These are phyloP conservation scores for Cadophora sp. DNA, from an alignment of 2,329 filamentous ascomycete species.

Conservation along the genomic window DNA sequence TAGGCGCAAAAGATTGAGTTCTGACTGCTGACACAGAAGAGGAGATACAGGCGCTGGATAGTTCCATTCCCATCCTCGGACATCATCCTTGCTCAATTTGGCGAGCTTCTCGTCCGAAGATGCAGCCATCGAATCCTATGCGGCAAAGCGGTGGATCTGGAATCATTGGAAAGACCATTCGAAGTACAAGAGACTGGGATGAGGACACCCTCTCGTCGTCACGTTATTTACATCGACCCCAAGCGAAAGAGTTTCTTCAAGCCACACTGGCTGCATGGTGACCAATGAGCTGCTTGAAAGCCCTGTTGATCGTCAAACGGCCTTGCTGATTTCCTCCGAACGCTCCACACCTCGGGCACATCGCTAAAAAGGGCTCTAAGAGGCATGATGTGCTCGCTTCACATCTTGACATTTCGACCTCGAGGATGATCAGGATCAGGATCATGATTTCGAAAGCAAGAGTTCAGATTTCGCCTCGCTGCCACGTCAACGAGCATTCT, in stretches of 20 bases:
- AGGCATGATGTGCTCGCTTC: constrained; percentile 8
- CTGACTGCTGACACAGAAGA: constrained; percentile 32
- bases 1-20: constrained; percentile 37
- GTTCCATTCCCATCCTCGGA: not conserved
- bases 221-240: constrained; percentile 40
- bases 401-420: not conserved
- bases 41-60: not conserved
- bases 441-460: not conserved
- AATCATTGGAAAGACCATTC: not conserved
- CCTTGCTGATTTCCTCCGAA: constrained; percentile 26
- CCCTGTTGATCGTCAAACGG: constrained; percentile 33
- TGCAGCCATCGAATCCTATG: not conserved
- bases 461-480: constrained; percentile 5
- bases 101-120: constrained; percentile 5
- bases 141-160: constrained; percentile 7
- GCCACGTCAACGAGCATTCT: constrained; percentile 19
- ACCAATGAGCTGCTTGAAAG: constrained; percentile 39
- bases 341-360: not conserved
- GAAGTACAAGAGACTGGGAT: constrained; percentile 26
- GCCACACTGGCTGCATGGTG: constrained; percentile 17
- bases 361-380: constrained; percentile 15
- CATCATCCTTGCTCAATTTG: not conserved
- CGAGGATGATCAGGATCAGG: not conserved
- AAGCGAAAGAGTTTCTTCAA: constrained; percentile 26
- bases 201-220: constrained; percentile 39